Evolutionary conservation across 345 rosid species (phyloP), one percentile per base, ranked within the genome.

Genomic region (Boechera divaricarpa): DNA sequence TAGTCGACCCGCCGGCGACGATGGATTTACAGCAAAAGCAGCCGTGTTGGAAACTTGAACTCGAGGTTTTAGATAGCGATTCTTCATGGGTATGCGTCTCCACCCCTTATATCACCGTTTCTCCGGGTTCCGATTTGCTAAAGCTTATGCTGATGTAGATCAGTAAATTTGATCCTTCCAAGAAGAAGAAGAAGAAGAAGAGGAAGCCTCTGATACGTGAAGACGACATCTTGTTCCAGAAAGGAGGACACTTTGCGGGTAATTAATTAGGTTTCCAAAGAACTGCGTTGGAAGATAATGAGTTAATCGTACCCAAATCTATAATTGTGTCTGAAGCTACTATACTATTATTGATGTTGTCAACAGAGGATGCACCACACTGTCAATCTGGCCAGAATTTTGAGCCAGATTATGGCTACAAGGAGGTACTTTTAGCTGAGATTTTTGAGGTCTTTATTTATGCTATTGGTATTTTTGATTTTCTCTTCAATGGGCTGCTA

Each of bases 111-210:
- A 38, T 39, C 15, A 13, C 58, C 26, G 29, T 26, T 42, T 69
- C 65, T 56, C 24, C 44, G 5, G 7, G 12, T 44, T 70, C 58
- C n/a, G 57, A 47, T 69, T 54, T n/a, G 59, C 60, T 70, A 42
- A 61, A 62, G 80, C 65, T 54, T 61, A n/a, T 42, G 44, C 26
- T 56, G 66, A n/a, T 44, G 58, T 63, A 70, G 80, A 63, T 72
- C 31, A 24, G 53, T 41, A 39, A 41, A 58, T 94, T 94, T 44
- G 97, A 92, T 83, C 87, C 95, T 28, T 79, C 88, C 60, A 90
- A 87, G 85, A 94, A 90, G 83, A 94, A 91, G 90, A 93, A 93
- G 84, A 94, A 94, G 87, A 91, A 85, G 83, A 82, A 80, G 82
- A 82, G 11, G 63, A 85, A 62, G 92, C 86, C 7, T 60, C 74